A percentile compares a stretch with the other conserved stretches of the same genome.
Conservation (phyloP, 1,284 basidiomycete genomes). For the Neonothopanus nambi region DNA sequence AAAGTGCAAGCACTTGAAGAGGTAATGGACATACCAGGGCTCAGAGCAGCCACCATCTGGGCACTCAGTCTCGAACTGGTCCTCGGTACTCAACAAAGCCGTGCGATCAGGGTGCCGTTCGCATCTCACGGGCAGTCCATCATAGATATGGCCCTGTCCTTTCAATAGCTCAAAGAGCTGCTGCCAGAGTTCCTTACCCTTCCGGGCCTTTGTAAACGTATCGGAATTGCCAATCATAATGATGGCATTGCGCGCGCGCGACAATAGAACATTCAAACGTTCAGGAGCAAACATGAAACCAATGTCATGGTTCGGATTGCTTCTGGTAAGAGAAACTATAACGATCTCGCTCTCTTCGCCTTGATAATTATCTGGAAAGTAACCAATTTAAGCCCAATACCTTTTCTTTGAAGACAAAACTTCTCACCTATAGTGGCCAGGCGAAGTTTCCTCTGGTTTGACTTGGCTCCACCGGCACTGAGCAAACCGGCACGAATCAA, state of each 20-base stretch:
- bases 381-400: neutral
- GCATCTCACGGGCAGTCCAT: constrained; percentile 59
- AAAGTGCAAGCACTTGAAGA: neutral
- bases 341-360: constrained; percentile 72
- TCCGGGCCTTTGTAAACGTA: constrained; percentile 55
- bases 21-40: constrained; percentile 27
- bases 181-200: constrained; percentile 51
- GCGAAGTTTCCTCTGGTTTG: constrained; percentile 40
- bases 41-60: constrained; percentile 62
- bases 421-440: constrained; percentile 61
- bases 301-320: constrained; percentile 53
- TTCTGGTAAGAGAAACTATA: constrained; percentile 58
- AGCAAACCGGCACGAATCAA: constrained; percentile 55
- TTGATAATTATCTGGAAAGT: constrained; percentile 60
- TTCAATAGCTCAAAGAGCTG: constrained; percentile 46
- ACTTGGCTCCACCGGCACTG: constrained; percentile 34
- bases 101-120: constrained; percentile 49
- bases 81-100: constrained; percentile 35
- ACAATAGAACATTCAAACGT: constrained; percentile 67
- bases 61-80: constrained; percentile 50
- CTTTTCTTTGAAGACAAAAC: neutral
- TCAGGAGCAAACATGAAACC: constrained; percentile 69
- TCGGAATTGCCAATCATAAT: constrained; percentile 64
- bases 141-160: constrained; percentile 46
- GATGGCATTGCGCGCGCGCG: constrained; percentile 59